Evolutionary conservation across 192 early-diverging fungal species (phyloP).

Genomic region (Coemansia sp.): DNA sequence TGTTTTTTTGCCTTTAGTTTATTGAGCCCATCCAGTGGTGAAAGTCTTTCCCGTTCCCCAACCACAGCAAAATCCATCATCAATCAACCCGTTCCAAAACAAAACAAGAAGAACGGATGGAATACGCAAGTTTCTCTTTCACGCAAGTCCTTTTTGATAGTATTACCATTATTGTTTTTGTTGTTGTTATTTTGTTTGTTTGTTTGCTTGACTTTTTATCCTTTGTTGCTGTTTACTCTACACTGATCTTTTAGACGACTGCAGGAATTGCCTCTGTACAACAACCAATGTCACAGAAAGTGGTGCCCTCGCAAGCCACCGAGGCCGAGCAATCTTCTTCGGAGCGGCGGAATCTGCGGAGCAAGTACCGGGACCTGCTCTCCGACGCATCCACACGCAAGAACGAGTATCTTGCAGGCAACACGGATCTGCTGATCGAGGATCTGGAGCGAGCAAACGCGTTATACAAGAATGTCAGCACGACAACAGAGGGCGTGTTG

Average conservation of each 20-base stretch:
- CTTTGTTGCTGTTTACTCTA: too few relatives aligned
- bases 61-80: too few relatives aligned
- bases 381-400: slow-evolving; percentile 40
- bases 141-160: too few relatives aligned
- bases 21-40: too few relatives aligned
- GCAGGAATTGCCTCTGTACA: not conserved
- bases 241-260: not conserved
- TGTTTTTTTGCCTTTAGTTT: too few relatives aligned
- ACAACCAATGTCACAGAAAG: not conserved
- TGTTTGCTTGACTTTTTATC: too few relatives aligned
- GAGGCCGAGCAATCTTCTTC: slow-evolving; percentile 12
- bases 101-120: too few relatives aligned
- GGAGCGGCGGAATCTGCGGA: slow-evolving; percentile 36
- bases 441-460: slow-evolving; percentile 45
- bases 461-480: slow-evolving; percentile 60
- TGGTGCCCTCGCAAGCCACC: not conserved
- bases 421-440: slow-evolving; percentile 27
- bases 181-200: too few relatives aligned
- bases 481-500: slow-evolving; percentile 83
- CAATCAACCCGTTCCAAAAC: too few relatives aligned
- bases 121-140: too few relatives aligned
- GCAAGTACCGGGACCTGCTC: slow-evolving; percentile 47
- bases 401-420: slow-evolving; percentile 45
- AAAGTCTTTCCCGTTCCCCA: too few relatives aligned
- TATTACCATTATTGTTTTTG: too few relatives aligned